A percentile compares a stretch with the other conserved stretches of the same genome.
These are phyloP conservation scores for Spinacia oleracea DNA, from an alignment of 179 eudicot species.

Conservation along the genomic window DNA sequence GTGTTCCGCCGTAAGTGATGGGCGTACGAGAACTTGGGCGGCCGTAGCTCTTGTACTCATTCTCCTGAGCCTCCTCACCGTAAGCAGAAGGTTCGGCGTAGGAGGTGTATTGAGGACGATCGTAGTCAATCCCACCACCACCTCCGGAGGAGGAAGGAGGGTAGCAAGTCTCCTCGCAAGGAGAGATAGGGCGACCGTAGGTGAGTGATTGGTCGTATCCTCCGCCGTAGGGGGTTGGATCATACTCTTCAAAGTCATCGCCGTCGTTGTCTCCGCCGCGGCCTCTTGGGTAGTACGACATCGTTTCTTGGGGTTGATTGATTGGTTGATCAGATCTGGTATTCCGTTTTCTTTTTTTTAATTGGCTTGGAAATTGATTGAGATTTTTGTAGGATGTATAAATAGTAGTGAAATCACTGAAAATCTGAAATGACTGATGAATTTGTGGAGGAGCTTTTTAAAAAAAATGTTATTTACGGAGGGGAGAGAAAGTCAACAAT, in stretches of 20 bases:
- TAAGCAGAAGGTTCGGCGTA: constrained; percentile 70
- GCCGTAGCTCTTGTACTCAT: constrained; percentile 79
- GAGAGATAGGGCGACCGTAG: constrained; percentile 80
- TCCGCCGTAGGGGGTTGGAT: constrained; percentile 83
- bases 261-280: constrained; percentile 55
- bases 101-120: constrained; percentile 66
- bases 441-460: not conserved
- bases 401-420: not conserved
- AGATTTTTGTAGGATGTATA: not conserved
- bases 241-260: constrained; percentile 82
- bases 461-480: not conserved
- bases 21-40: constrained; percentile 56
- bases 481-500: not conserved
- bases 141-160: constrained; percentile 44
- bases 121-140: constrained; percentile 44
- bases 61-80: constrained; percentile 56
- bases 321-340: not conserved
- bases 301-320: constrained; percentile 15
- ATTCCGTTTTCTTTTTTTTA: not conserved
- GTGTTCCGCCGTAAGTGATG: constrained; percentile 25
- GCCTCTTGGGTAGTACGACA: constrained; percentile 86
- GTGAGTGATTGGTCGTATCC: constrained; percentile 78
- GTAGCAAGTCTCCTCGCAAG: constrained; percentile 77
- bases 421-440: not conserved
- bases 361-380: not conserved